Evolutionary conservation across 352 stramenopile genomes (phyloP).

Genomic region (Globisporangium ultimum): DNA sequence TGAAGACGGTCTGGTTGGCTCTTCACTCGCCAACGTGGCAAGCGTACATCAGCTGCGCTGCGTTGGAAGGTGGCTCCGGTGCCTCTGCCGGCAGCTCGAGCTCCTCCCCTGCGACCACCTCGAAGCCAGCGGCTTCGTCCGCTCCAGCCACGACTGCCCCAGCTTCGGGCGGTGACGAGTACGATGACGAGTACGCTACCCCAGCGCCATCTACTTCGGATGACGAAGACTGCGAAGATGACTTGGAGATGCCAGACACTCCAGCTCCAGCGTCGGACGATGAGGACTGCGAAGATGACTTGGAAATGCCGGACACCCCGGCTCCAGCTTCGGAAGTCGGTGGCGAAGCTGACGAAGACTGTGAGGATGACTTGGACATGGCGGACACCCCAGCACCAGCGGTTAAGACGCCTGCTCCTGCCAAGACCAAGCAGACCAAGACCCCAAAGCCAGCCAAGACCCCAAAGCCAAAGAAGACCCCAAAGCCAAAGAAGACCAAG

Average conservation of each 20-base stretch:
- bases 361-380: constrained; percentile 23
- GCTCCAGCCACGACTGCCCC: not conserved
- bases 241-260: constrained; percentile 3
- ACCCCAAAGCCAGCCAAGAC: not conserved
- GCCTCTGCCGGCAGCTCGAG: not conserved
- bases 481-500: not conserved
- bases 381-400: constrained; percentile 3
- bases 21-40: constrained; percentile 38
- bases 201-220: not conserved
- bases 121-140: not conserved
- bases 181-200: constrained; percentile 1
- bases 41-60: constrained; percentile 17
- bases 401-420: not conserved
- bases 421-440: not conserved
- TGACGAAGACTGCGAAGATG: constrained; percentile 9
- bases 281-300: constrained; percentile 17
- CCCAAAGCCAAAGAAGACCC: not conserved
- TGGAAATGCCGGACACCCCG: constrained; percentile 5
- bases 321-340: constrained; percentile 12
- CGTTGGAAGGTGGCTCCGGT: not conserved
- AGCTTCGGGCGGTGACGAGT: too few species aligned
- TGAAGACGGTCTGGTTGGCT: constrained; percentile 36
- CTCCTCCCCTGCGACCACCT: not conserved
- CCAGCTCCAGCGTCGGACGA: constrained; percentile 9
- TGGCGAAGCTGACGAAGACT: constrained; percentile 6